Percentiles rank a stretch among this genome's conserved stretches.
Evolutionary conservation across 1,284 basidiomycete species (phyloP).

Genomic region (Somion occarium): DNA sequence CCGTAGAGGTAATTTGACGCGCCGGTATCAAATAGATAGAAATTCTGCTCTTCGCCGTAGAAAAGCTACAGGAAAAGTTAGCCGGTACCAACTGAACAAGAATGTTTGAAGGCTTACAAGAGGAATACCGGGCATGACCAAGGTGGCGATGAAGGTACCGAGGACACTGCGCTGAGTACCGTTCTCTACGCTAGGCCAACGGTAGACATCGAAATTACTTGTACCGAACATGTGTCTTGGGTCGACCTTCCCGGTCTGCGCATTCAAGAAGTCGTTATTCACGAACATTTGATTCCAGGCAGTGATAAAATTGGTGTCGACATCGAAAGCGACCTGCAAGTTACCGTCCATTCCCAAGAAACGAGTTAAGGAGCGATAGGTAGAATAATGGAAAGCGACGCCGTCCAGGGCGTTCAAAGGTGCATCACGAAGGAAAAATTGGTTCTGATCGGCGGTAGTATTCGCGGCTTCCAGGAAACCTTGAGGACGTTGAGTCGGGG

Average conservation of each 20-base stretch:
- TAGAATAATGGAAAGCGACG: slow-evolving; percentile 88
- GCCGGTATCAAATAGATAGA: slow-evolving; percentile 80
- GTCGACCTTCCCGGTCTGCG: slow-evolving; percentile 61
- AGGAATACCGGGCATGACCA: slow-evolving; percentile 86
- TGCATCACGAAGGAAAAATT: slow-evolving; percentile 76
- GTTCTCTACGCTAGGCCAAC: slow-evolving; percentile 84
- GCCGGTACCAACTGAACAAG: slow-evolving; percentile 7
- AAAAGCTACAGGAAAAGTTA: slow-evolving; percentile 42
- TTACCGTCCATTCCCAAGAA: slow-evolving; percentile 94
- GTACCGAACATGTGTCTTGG: slow-evolving; percentile 86
- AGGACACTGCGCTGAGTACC: slow-evolving; percentile 74
- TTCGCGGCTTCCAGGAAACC: slow-evolving; percentile 68
- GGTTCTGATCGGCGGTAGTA: slow-evolving; percentile 49
- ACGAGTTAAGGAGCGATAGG: slow-evolving; percentile 77
- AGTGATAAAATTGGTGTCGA: slow-evolving; percentile 75
- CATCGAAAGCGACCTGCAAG: slow-evolving; percentile 81
- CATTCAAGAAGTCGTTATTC: slow-evolving; percentile 82
- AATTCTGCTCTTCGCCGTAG: slow-evolving; percentile 87
- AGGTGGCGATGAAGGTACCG: slow-evolving; percentile 70
- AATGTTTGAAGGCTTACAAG: slow-evolving; percentile 41
- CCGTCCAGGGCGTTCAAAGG: slow-evolving; percentile 64
- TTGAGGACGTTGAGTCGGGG: slow-evolving; percentile 59
- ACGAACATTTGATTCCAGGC: slow-evolving; percentile 90
- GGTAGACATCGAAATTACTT: slow-evolving; percentile 89
- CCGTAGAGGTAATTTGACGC: slow-evolving; percentile 87